Conservation (phyloP, 106 monocot species). For the Acorus calamus region DNA sequence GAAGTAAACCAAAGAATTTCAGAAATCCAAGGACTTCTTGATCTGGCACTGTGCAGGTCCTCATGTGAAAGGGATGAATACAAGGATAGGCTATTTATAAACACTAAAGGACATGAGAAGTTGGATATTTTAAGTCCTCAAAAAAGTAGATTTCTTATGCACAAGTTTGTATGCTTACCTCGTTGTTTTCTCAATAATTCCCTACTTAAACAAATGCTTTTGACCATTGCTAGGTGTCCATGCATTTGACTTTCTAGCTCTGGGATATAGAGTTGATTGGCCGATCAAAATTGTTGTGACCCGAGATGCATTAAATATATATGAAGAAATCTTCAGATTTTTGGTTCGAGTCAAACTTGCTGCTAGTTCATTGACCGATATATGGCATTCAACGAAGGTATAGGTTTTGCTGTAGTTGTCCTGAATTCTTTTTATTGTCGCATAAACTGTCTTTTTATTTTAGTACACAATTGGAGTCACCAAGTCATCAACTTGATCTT, state of each 20-base stretch:
- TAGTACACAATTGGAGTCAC: too few relatives aligned
- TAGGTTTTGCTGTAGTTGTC: neutral
- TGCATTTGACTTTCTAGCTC: constrained; percentile 48
- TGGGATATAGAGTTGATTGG: constrained; percentile 90
- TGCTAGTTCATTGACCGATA: constrained; percentile 41
- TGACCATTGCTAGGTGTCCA: constrained; percentile 33
- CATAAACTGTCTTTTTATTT: neutral
- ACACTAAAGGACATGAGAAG: constrained; percentile 23
- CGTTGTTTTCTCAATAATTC: neutral
- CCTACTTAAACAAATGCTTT: too few relatives aligned
- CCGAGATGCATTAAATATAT: constrained; percentile 56
- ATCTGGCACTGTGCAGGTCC: constrained; percentile 75
- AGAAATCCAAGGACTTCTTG: constrained; percentile 69
- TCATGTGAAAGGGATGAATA: constrained; percentile 76
- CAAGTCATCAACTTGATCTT: too few relatives aligned
- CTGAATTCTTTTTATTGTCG: neutral
- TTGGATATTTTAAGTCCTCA: constrained; percentile 14
- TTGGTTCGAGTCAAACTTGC: constrained; percentile 72
- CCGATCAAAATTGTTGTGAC: constrained; percentile 71
- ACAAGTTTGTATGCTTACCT: constrained; percentile 1
- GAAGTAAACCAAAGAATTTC: constrained; percentile 32
- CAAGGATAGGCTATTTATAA: constrained; percentile 62
- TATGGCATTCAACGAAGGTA: constrained; percentile 57
- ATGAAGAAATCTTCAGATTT: constrained; percentile 73
- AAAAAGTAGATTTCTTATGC: constrained; percentile 22